These are phyloP conservation scores for Yarrowia porcina DNA, from an alignment of 805 yeast genomes.

Conservation along the genomic window DNA sequence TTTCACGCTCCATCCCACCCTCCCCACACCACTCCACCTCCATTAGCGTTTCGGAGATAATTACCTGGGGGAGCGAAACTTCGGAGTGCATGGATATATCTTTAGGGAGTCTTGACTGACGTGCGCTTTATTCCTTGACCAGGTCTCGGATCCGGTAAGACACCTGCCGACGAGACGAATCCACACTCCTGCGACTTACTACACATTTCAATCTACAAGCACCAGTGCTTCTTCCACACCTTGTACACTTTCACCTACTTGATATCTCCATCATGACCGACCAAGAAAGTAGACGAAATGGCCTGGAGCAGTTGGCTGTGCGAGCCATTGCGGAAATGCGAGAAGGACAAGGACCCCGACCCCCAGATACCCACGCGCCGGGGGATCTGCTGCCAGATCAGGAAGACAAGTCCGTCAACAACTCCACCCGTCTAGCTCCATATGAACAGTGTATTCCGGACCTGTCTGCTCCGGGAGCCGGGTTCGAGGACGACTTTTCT, in stretches of 20 bases:
- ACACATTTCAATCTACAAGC: neutral
- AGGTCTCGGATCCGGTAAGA: constrained; percentile 14
- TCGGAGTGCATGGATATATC: constrained; percentile 22
- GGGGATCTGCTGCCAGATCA: neutral
- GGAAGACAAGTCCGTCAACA: neutral
- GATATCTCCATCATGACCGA: neutral
- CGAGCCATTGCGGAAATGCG: constrained; percentile 18
- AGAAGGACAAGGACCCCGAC: constrained; percentile 15
- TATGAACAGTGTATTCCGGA: constrained; percentile 14
- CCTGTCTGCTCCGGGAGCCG: constrained; percentile 6
- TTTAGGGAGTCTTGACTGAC: constrained; percentile 16
- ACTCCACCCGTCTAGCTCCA: constrained; percentile 1
- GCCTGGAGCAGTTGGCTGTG: constrained; percentile 13
- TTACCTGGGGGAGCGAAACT: constrained; percentile 22
- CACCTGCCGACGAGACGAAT: neutral
- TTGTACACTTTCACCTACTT: neutral
- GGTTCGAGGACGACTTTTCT: constrained; percentile 1
- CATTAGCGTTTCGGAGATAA: constrained; percentile 20
- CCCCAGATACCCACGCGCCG: neutral
- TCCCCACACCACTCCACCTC: neutral
- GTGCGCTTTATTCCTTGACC: constrained; percentile 16
- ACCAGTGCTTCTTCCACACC: neutral
- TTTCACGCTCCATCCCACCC: neutral
- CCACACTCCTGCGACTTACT: neutral
- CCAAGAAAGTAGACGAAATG: neutral